Base-by-base conservation (phyloP, 345 rosid genomes). In the Pugionium cornutum region DNA sequence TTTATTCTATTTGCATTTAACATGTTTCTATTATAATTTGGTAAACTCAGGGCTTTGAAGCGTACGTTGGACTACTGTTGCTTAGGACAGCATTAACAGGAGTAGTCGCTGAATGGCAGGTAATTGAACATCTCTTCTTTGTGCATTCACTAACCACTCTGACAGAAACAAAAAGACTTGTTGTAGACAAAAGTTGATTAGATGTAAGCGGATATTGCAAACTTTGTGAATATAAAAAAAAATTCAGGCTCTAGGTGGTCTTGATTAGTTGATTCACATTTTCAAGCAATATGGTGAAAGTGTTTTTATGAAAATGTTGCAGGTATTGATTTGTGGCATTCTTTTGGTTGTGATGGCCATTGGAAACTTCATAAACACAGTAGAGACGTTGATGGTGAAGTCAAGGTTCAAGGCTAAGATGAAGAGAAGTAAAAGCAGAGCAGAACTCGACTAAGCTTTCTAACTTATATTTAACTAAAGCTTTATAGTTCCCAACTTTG, bases 331-430 rank as follows among this genome's bases (percentile, higher is more conserved):
- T 70, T 94, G 91, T 47, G 99, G 99, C 45, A 29, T 84, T 44
- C 86, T 94, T 42, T 74, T 94, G 83, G 84, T 94, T 46, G 73
- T 90, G 35, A 94, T 94, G 97, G 97, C 99, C 0, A 78, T 81
- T 9, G 97, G 99, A 51, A 94, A 94, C 82, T 94, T 94, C 72
- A 74, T 71, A 57, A 86, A 88, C 79, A 94, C 97, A 1, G 85
- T 90, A 46, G 78, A 86, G 76, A 90, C 96, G n/a, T 86, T 90
- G 34, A 74, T 80, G 88, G 71, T 76, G 9, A 94, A 90, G 79
- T 94, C 96, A 35, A 86, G 90, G 82, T 94, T 94, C 61, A 90
- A 94, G 80, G 97, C 95, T n/a, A 90, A 94, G 86, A 94, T 90
- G 96, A 90, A 81, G 80, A 83, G 82, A 79, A 83, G 82, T 42